phyloP scores from a whole-genome alignment of 2,329 filamentous ascomycete genomes.

The Juglanconis oblonga region DNA sequence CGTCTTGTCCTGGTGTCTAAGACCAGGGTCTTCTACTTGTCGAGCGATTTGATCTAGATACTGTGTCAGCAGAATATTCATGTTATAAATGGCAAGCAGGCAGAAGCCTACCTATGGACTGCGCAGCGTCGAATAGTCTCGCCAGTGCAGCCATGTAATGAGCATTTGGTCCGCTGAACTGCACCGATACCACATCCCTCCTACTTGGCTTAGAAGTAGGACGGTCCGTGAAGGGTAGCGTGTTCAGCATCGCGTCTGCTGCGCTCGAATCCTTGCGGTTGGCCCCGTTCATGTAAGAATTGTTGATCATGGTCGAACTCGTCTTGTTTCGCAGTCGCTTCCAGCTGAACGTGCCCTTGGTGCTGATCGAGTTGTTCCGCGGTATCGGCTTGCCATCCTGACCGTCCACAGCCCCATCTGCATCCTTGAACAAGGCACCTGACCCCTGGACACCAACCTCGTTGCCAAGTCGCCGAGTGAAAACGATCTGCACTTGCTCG shows the following conservation, averaged over 20 bases:
- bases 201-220: slow-evolving; percentile 67
- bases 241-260: slow-evolving; percentile 51
- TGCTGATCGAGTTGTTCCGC: slow-evolving; percentile 60
- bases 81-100: neutral
- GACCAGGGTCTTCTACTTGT: slow-evolving; percentile 91
- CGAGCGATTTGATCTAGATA: slow-evolving; percentile 83
- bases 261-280: slow-evolving; percentile 33
- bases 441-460: slow-evolving; percentile 84
- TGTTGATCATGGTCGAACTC: slow-evolving; percentile 61
- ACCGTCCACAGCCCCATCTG: slow-evolving; percentile 37
- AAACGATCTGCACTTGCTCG: slow-evolving; percentile 74
- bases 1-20: slow-evolving; percentile 87
- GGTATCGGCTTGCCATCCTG: slow-evolving; percentile 45
- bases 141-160: slow-evolving; percentile 91
- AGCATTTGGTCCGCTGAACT: slow-evolving; percentile 80
- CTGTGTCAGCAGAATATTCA: neutral
- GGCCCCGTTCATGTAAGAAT: slow-evolving; percentile 47
- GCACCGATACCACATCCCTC: slow-evolving; percentile 64
- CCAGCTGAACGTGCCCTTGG: slow-evolving; percentile 85
- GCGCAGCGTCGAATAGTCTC: slow-evolving; percentile 86
- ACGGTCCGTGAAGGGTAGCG: slow-evolving; percentile 71
- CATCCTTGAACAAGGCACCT: slow-evolving; percentile 72
- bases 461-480: slow-evolving; percentile 83
- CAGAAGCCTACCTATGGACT: slow-evolving; percentile 73
- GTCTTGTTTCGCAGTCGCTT: slow-evolving; percentile 87